Conservation (phyloP, 495 filamentous ascomycete genomes). For the Bacidia gigantensis region DNA sequence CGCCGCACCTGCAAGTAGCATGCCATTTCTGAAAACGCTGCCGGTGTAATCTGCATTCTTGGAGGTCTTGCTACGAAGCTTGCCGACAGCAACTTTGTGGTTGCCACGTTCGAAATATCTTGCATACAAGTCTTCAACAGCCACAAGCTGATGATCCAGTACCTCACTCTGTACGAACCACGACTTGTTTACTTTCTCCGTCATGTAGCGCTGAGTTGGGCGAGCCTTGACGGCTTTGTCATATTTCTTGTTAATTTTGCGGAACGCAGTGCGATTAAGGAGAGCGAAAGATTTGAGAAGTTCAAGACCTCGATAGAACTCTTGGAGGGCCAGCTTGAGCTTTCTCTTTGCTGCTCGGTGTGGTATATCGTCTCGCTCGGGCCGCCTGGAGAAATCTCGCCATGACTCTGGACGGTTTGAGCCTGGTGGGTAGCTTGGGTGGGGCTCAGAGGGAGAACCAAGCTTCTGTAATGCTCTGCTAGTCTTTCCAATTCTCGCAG, state of each 20-base stretch:
- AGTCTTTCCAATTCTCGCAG: slow-evolving; percentile 39
- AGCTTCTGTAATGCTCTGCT: slow-evolving; percentile 40
- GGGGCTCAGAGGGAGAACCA: slow-evolving; percentile 30
- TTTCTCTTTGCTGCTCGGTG: slow-evolving; percentile 80
- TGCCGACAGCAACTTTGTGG: slow-evolving; percentile 75
- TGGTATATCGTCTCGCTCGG: slow-evolving; percentile 41
- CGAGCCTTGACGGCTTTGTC: slow-evolving; percentile 76
- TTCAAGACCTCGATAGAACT: slow-evolving; percentile 86
- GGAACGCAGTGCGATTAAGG: slow-evolving; percentile 81
- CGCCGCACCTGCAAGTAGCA: slow-evolving; percentile 59
- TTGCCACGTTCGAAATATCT: slow-evolving; percentile 86
- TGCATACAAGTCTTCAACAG: slow-evolving; percentile 80
- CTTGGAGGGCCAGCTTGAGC: slow-evolving; percentile 76
- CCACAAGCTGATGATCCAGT: slow-evolving; percentile 59
- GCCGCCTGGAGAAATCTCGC: slow-evolving; percentile 52
- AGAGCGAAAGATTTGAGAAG: slow-evolving; percentile 80
- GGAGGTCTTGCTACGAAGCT: slow-evolving; percentile 55
- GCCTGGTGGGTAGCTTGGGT: slow-evolving; percentile 21
- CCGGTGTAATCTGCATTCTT: slow-evolving; percentile 56
- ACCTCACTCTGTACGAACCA: slow-evolving; percentile 81
- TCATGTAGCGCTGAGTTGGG: slow-evolving; percentile 70
- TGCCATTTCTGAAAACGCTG: slow-evolving; percentile 63
- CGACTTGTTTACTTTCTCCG: slow-evolving; percentile 77
- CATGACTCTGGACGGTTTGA: slow-evolving; percentile 27
- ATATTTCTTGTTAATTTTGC: slow-evolving; percentile 98